Evolutionary conservation across 225 moss, liverwort and hornwort species (phyloP).

Genomic region (Pseudoscleropodium purum): DNA sequence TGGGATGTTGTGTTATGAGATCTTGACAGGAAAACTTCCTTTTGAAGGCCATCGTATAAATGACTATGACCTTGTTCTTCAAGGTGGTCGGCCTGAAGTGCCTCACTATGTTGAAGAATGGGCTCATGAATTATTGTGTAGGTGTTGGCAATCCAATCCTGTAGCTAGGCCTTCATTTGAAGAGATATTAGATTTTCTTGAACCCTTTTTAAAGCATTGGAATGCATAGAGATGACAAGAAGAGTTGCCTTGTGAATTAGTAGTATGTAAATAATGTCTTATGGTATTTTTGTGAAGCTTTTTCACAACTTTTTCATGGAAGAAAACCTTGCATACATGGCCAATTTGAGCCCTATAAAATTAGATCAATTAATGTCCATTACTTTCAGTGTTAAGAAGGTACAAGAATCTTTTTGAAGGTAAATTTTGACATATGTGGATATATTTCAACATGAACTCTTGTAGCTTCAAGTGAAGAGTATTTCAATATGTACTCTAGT

Average conservation of each 20-base stretch:
- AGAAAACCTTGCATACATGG: neutral
- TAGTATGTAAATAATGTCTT: neutral
- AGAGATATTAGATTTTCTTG: neutral
- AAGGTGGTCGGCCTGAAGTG: accelerated
- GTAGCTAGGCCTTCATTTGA: neutral
- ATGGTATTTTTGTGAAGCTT: neutral
- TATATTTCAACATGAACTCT: accelerated
- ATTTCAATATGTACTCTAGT: neutral
- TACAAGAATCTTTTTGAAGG: neutral
- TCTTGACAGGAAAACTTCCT: neutral
- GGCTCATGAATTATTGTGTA: accelerated
- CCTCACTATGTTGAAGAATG: neutral
- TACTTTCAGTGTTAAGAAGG: neutral
- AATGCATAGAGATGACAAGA: neutral
- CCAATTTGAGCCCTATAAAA: neutral
- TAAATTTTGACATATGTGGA: neutral
- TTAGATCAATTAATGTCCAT: accelerated
- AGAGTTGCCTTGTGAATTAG: too few relatives aligned
- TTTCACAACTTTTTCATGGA: neutral
- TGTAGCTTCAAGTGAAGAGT: too few relatives aligned
- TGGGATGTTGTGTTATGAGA: neutral
- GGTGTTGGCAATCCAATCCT: neutral
- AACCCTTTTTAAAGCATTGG: accelerated
- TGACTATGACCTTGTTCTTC: neutral
- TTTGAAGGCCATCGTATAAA: neutral